phyloP scores from a whole-genome alignment of 2,329 filamentous ascomycete species.

The Geosmithia putterillii region DNA sequence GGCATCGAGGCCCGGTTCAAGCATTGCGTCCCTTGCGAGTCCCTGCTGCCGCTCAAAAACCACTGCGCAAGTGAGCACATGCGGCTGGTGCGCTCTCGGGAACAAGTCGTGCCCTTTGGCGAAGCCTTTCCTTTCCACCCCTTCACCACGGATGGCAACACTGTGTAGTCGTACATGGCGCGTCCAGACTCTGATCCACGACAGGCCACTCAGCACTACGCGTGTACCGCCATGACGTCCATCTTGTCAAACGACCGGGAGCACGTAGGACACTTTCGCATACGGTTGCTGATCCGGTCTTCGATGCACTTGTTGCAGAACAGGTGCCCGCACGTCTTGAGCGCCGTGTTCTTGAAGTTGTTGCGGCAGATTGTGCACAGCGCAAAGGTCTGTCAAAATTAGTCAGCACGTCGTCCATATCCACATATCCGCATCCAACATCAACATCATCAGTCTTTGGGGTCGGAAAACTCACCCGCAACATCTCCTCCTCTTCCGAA shows the following conservation, averaged over 20 bases:
- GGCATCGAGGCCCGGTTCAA: no score
- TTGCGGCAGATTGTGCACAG: slow-evolving; percentile 87
- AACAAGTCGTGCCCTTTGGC: no score
- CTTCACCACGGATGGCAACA: no score
- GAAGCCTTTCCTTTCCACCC: no score
- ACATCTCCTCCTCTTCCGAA: slow-evolving; percentile 70
- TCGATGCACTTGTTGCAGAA: slow-evolving; percentile 90
- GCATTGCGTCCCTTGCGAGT: no score
- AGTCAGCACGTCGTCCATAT: no score
- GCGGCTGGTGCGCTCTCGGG: no score
- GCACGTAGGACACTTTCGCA: slow-evolving; percentile 92
- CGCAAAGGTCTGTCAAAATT: slow-evolving; percentile 20
- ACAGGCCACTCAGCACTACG: neutral
- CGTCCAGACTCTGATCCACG: neutral
- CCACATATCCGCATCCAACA: neutral
- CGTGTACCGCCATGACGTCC: slow-evolving; percentile 69
- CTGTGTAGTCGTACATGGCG: neutral
- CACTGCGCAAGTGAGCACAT: no score
- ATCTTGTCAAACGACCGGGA: slow-evolving; percentile 82
- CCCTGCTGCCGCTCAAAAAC: no score
- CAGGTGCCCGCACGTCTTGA: slow-evolving; percentile 90
- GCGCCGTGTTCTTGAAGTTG: slow-evolving; percentile 85
- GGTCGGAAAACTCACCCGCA: slow-evolving; percentile 80
- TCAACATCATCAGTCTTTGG: neutral
- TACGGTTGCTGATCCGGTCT: slow-evolving; percentile 76